Evolutionary conservation across 306 rosid species (phyloP), one percentile per base, ranked within the genome.

Genomic region (Potentilla sterilis): DNA sequence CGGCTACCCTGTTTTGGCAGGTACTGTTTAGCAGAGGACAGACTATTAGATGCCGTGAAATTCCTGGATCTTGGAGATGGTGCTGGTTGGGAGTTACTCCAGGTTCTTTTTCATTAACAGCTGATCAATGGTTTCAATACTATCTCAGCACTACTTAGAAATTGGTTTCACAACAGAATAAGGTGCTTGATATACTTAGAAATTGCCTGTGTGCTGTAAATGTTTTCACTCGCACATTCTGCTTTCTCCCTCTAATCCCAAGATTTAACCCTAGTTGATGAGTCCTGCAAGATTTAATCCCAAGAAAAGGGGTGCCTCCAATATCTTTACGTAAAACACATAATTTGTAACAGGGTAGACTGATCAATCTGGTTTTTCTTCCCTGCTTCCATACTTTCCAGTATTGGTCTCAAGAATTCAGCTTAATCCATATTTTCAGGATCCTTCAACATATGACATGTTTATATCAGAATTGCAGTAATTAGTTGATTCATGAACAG

Each of bases 71-170:
- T 89, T 57, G 88, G 89, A 66, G 78, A 87, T 79, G 86, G 98
- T 69, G 97, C 98, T 71, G 98, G 98, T 34, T 94, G 97, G 98
- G 93, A 94, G 85, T 81, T 94, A 74, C 98, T 94, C 77, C 93
- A 94, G 96, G 98, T 94, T 52, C 28, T 51, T 28, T 76, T 43
- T 42, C 24, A 43, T 52, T 52, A 64, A 14, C 24, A 22, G 57
- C 47, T 32, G 21, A 41, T 66, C 41, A 22, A 15, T n/a, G 40
- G 7, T 52, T 21, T 42, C 34, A 79, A 9, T n/a, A 55, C 49
- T 1, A 21, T 55, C 21, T 70, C 49, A n/a, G n/a, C 11, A 10
- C 0, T 46, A 46, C 2, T 46, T 46, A n/a, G n/a, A n/a, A n/a
- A n/a, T n/a, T n/a, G n/a, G n/a, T 21, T 22, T 22, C 14, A 12